Conservation (phyloP, 352 stramenopile species). For the Globisporangium paddicum region DNA sequence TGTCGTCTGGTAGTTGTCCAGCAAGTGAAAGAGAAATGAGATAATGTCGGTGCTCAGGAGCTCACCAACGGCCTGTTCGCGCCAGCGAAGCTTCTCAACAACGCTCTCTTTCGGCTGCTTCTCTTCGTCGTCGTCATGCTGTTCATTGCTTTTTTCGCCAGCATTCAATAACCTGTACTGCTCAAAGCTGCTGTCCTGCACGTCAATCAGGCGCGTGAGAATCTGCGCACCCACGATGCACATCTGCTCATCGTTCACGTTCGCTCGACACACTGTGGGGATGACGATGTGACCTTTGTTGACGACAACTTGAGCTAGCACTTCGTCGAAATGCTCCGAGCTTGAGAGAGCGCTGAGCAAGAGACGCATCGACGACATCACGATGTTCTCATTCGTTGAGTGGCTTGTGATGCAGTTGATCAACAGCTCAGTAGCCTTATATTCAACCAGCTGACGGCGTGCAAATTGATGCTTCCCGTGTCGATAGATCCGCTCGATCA, state of each 20-base stretch:
- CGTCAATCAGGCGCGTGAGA: conserved; percentile 8
- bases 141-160: neutral
- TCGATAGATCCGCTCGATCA: neutral
- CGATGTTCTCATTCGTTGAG: neutral
- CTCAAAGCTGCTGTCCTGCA: conserved; percentile 4
- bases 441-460: neutral
- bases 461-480: neutral
- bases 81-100: neutral
- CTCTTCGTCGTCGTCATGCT: too few relatives aligned
- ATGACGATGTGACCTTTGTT: conserved; percentile 1
- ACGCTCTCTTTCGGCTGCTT: neutral
- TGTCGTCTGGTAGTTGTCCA: conserved; percentile 16
- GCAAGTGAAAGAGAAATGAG: conserved; percentile 19
- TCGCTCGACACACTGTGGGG: neutral
- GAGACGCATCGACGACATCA: neutral
- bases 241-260: conserved; percentile 3
- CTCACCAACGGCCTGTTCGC: conserved; percentile 12
- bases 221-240: conserved; percentile 2
- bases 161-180: neutral
- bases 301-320: neutral
- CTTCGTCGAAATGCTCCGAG: neutral
- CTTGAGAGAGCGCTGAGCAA: conserved; percentile 5
- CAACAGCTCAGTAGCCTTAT: neutral
- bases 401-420: neutral
- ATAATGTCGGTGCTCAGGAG: conserved; percentile 20